A percentile compares a stretch with the other conserved stretches of the same genome.
phyloP scores from a whole-genome alignment of 148 eudicot genomes.

The Salicornia ramosissima region DNA sequence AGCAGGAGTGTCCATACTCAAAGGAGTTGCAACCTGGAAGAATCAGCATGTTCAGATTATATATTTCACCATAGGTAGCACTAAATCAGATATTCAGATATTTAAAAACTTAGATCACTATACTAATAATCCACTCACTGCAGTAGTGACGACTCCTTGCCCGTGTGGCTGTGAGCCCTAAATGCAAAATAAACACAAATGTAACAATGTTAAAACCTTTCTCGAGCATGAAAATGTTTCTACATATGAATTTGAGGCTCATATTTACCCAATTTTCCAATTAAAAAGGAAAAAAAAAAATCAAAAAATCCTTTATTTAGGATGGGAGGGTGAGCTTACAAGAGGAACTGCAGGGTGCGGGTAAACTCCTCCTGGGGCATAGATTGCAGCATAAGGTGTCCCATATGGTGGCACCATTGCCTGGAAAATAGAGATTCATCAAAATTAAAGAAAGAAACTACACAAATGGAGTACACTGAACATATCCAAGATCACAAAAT shows the following conservation, averaged over 20 bases:
- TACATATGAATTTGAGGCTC: background rate
- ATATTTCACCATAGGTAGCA: conserved; percentile 5
- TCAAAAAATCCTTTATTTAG: too few relatives aligned
- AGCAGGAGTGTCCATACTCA: conserved; percentile 59
- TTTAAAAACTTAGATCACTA: background rate
- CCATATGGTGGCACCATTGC: conserved; percentile 95
- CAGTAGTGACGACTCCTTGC: conserved; percentile 26
- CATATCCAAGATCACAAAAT: background rate
- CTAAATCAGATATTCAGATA: background rate
- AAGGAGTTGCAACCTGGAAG: conserved; percentile 53
- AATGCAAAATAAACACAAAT: conserved; percentile 6
- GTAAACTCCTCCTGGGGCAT: conserved; percentile 91
- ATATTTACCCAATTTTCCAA: background rate
- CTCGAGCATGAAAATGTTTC: background rate
- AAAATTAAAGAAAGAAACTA: background rate
- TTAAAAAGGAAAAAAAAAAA: conserved; percentile 6
- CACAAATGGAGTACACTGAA: background rate
- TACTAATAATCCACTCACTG: conserved; percentile 30
- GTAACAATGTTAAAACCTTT: conserved; percentile 4
- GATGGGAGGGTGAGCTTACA: conserved; percentile 36
- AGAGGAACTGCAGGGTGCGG: conserved; percentile 76
- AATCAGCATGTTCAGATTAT: conserved; percentile 4
- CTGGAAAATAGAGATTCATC: conserved; percentile 31
- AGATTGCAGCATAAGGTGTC: conserved; percentile 83
- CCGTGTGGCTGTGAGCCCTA: conserved; percentile 36